These are phyloP conservation scores for Dendrobium chrysotoxum DNA, from an alignment of 106 monocot species.

Conservation along the genomic window DNA sequence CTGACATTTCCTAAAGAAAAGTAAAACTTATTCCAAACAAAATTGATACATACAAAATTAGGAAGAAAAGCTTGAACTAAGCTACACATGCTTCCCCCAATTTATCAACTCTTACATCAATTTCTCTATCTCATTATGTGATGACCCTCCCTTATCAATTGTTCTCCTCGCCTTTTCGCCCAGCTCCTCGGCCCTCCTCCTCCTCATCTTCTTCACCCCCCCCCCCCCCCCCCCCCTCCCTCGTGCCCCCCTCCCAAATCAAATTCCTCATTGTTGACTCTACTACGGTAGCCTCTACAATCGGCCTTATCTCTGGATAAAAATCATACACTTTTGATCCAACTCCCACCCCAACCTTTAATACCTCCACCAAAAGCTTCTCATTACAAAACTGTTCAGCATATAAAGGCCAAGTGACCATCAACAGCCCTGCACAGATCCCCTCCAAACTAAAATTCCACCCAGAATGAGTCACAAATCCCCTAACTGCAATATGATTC, in stretches of 20 bases:
- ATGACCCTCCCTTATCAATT: conserved; percentile 38
- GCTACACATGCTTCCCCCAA: neutral
- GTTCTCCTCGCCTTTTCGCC: conserved; percentile 27
- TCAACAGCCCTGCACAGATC: conserved; percentile 29
- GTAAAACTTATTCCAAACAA: no score
- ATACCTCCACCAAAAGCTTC: no score
- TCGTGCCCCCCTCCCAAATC: no score
- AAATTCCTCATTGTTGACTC: conserved; percentile 24
- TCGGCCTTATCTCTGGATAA: conserved; percentile 2
- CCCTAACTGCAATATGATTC: conserved; percentile 38
- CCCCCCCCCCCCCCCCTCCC: conserved; percentile 7
- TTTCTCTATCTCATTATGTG: neutral
- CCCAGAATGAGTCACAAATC: conserved; percentile 68
- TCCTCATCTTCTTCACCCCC: conserved; percentile 14
- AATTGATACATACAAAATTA: no score
- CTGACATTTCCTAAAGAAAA: no score
- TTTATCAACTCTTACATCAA: neutral
- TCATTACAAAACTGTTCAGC: conserved; percentile 45
- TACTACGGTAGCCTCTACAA: conserved; percentile 18
- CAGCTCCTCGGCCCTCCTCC: conserved; percentile 25
- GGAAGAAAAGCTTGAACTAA: no score
- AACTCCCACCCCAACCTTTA: conserved; percentile 23
- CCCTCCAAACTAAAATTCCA: conserved; percentile 63
- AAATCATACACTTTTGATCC: neutral
- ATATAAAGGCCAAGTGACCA: conserved; percentile 50